Evolutionary conservation across 129 eudicot species (phyloP).

Genomic region (sunflower (Helianthus annuus)): HanXRQr2.0-SUNRISE NC_035441.2:129114443-129114942

Average conservation of each 20-base stretch:
- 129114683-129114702: constrained; percentile 16
- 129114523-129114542: constrained; percentile 75
- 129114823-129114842: constrained; percentile 16
- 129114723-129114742: constrained; percentile 95
- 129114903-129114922: too few species aligned
- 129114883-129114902: too few species aligned
- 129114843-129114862: neutral
- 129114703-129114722: constrained; percentile 72
- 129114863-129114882: too few species aligned
- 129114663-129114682: constrained; percentile 19
- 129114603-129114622: constrained; percentile 80
- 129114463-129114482: constrained; percentile 3
- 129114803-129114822: neutral
- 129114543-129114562: constrained; percentile 76
- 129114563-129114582: constrained; percentile 86
- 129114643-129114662: constrained; percentile 8
- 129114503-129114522: constrained; percentile 29
- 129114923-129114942: too few species aligned
- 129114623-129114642: constrained; percentile 19
- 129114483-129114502: neutral
- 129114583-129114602: constrained; percentile 73
- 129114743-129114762: constrained; percentile 95
- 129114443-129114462: constrained; percentile 7
- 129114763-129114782: constrained; percentile 12
- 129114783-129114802: constrained; percentile 3